A percentile compares a stretch with the other conserved stretches of the same genome.
phyloP scores from a whole-genome alignment of 2,329 filamentous ascomycete genomes.

The Chrysosporium queenslandicum region DNA sequence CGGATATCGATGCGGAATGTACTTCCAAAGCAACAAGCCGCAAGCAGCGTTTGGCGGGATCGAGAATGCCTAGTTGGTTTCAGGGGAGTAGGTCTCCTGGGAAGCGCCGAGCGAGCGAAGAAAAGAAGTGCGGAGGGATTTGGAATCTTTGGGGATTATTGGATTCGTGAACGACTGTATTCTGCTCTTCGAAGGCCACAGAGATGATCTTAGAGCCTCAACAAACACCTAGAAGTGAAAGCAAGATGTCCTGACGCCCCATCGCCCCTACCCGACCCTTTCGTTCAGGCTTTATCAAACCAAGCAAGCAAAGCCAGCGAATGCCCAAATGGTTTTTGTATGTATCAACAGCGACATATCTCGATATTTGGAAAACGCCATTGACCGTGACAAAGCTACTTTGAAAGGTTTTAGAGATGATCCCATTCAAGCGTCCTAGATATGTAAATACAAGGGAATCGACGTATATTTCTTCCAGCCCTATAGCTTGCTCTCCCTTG shows the following conservation, averaged over 20 bases:
- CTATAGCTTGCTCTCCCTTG: constrained; percentile 40
- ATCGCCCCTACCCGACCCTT: too few relatives aligned
- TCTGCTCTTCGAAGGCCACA: too few relatives aligned
- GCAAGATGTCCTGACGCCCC: not conserved
- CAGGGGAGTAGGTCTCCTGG: not conserved
- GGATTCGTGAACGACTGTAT: not conserved
- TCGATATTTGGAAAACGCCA: too few relatives aligned
- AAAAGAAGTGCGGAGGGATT: not conserved
- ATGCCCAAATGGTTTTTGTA: too few relatives aligned
- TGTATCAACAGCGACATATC: too few relatives aligned
- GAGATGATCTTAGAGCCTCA: too few relatives aligned
- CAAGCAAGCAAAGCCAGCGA: too few relatives aligned
- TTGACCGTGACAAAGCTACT: too few relatives aligned
- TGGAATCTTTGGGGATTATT: constrained; percentile 6
- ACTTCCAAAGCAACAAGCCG: not conserved
- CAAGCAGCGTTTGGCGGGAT: not conserved
- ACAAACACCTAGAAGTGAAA: too few relatives aligned
- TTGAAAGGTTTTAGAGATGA: too few relatives aligned
- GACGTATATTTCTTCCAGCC: not conserved
- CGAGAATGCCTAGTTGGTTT: not conserved
- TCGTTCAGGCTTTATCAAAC: too few relatives aligned
- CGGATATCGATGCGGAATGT: not conserved
- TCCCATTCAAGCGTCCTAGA: too few relatives aligned
- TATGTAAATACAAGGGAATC: not conserved
- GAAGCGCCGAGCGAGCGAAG: not conserved